These are phyloP conservation scores for Acrocalymma vagum DNA, from an alignment of 2,329 filamentous ascomycete genomes.

Conservation along the genomic window DNA sequence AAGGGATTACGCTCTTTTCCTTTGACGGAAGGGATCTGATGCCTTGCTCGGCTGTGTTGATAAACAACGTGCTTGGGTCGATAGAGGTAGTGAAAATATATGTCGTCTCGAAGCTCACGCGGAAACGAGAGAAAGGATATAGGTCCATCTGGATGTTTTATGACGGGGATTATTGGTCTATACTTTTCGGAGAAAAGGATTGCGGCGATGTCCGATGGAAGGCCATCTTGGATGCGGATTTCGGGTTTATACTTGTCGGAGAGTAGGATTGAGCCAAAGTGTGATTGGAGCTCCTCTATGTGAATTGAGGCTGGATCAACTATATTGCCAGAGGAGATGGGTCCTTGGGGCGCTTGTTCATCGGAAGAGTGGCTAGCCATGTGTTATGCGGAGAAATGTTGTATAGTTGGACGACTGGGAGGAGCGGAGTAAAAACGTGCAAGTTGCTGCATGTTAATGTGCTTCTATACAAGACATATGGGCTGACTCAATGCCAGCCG, in stretches of 20 bases:
- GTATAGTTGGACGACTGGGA: too few relatives aligned
- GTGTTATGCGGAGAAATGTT: too few relatives aligned
- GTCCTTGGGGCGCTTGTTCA: too few relatives aligned
- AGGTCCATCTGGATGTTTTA: constrained; percentile 14
- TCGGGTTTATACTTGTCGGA: constrained; percentile 3
- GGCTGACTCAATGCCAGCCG: too few relatives aligned
- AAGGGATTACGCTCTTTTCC: constrained; percentile 10
- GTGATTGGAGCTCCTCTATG: constrained; percentile 24
- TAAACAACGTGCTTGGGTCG: constrained; percentile 14
- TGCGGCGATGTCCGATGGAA: neutral
- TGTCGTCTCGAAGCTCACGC: constrained; percentile 29
- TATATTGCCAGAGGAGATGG: neutral
- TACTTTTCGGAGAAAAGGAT: too few relatives aligned
- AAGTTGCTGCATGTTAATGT: too few relatives aligned
- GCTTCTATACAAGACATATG: too few relatives aligned
- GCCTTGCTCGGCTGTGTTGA: neutral
- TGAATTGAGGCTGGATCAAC: neutral
- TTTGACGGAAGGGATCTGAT: constrained; percentile 2
- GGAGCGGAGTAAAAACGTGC: too few relatives aligned
- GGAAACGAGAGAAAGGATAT: constrained; percentile 26
- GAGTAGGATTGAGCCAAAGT: constrained; percentile 18
- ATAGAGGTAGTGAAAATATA: constrained; percentile 25
- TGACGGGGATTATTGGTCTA: neutral
- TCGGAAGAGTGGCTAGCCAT: too few relatives aligned
- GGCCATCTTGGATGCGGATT: neutral